Evolutionary conservation across 352 stramenopile genomes (phyloP), one percentile per base, ranked within the genome.

Genomic region (Phytophthora pisi): DNA sequence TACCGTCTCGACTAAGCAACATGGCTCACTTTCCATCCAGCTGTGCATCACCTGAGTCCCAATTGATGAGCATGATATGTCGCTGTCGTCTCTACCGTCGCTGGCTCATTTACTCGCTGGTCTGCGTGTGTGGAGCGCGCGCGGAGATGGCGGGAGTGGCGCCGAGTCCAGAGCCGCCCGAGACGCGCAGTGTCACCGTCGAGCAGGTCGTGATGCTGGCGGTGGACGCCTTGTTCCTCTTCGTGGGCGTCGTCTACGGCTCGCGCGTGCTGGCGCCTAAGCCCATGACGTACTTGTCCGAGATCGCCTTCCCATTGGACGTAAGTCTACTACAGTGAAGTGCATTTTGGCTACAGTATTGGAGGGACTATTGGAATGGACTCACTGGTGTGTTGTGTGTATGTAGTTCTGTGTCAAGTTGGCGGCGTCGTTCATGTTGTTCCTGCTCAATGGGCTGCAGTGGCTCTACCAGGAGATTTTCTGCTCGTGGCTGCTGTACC

Each of bases 271-370:
- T 92, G 6, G 66, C 66, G 52, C 75, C 81, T 0, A 72, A 86
- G 52, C 77, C 84, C 38, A 92, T 84, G 77, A 92, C 84, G 11
- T 92, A 92, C 53, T 72, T 92, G 28, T 92, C 84, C 1, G 84
- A 92, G 66, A 92, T 92, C 49, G 77, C 78, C 4, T 91, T 91
- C 65, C 84, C 84, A 1, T 56, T 82, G n/a, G 82, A 92, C 45
- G 84, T 91, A 57, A 46, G 79, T 81, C 16, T 16, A 42, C 47
- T 52, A 6, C 16, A 20, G 2, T 54, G 10, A 11, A n/a, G 34
- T 56, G 40, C 11, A 31, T 31, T 6, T 8, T 31, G 28, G 28
- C 28, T 31, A 30, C 26, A 30, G 0, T n/a, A 42, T 42, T 42
- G 36, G 34, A 4, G 16, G 34, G 4, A 10, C 28, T 24, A 31